Evolutionary conservation across 176 grass and related monocot species (phyloP).

Genomic region (Lolium multiflorum): DNA sequence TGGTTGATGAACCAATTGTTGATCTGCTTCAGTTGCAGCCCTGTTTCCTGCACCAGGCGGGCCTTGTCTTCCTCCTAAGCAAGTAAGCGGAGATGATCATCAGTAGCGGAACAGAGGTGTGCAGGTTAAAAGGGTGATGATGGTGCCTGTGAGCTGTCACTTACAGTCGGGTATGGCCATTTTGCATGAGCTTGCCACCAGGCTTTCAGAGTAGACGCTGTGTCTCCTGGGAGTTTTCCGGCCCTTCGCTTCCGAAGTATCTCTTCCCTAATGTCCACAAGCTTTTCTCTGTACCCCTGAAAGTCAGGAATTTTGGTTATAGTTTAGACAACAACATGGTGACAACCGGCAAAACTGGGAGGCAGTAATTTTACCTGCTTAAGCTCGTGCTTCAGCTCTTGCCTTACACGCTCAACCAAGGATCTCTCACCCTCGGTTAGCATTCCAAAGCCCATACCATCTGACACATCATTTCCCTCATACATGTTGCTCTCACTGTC

Average conservation of each 20-base stretch:
- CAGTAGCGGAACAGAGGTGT: background rate
- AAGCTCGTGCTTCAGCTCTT: slow-evolving; percentile 92
- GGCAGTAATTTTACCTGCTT: slow-evolving; percentile 63
- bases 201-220: slow-evolving; percentile 80
- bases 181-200: slow-evolving; percentile 99
- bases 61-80: slow-evolving; percentile 95
- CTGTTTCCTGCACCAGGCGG: slow-evolving; percentile 89
- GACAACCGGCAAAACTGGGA: background rate
- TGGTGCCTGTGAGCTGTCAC: background rate
- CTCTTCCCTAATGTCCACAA: slow-evolving; percentile 94
- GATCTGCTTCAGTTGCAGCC: slow-evolving; percentile 95
- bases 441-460: slow-evolving; percentile 92
- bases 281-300: slow-evolving; percentile 97
- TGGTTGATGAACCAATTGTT: slow-evolving; percentile 99
- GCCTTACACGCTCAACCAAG: slow-evolving; percentile 89
- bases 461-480: slow-evolving; percentile 72
- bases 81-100: background rate
- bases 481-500: slow-evolving; percentile 88
- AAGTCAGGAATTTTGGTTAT: slow-evolving; percentile 10
- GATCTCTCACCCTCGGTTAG: slow-evolving; percentile 95
- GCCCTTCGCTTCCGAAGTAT: slow-evolving; percentile 96
- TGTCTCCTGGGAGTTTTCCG: slow-evolving; percentile 94
- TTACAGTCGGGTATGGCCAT: slow-evolving; percentile 97
- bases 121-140: background rate
- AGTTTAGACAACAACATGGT: background rate